Evolutionary conservation across 805 yeast genomes (phyloP), one percentile per base, ranked within the genome.

Genomic region (Cyberlindnera petersonii): DNA sequence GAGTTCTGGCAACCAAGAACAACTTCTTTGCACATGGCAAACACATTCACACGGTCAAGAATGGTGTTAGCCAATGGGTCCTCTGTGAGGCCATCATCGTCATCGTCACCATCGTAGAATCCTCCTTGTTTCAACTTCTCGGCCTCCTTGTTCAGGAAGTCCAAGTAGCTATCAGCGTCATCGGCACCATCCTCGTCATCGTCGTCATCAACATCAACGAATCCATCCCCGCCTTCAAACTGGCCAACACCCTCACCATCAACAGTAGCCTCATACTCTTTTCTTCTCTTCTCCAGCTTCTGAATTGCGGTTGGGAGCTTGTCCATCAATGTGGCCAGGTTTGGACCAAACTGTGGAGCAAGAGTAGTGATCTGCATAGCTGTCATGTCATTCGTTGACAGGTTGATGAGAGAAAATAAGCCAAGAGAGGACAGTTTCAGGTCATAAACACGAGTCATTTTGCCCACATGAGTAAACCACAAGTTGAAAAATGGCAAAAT

Each of bases 1-100:
- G 60, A 55, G 22, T 64, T 68, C 50, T 77, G 80, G 16, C 84
- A 55, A 2, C 58, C 54, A 4, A 66, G 43, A 14, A 86, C 61
- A 15, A 75, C 71, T 15, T 74, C 71, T 40, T 79, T 76, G 60
- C 88, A 79, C 3, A 77, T 74, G 13, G 69, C 68, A 60, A 79
- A 87, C 4, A 84, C 80, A 55, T 91, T 84, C 35, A 88, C 63
- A 29, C 69, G 66, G 55, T 91, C 97, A 33, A 93, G 70, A 4
- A 94, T 81, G 1, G 91, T 82, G 48, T 80, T 82, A 19, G 84
- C 75, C 56, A 84, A 68, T 9, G 96, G 79, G 55, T 84, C 96
- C 55, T 89, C 97, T 32, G 80, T 79, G 31, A 85, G 70, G 8
- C 84, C 93, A 34, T 83, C 93, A 34, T 83, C 93, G 35, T 76